Conservation (phyloP, 306 rosid genomes). For the Fragaria iinumae region DNA sequence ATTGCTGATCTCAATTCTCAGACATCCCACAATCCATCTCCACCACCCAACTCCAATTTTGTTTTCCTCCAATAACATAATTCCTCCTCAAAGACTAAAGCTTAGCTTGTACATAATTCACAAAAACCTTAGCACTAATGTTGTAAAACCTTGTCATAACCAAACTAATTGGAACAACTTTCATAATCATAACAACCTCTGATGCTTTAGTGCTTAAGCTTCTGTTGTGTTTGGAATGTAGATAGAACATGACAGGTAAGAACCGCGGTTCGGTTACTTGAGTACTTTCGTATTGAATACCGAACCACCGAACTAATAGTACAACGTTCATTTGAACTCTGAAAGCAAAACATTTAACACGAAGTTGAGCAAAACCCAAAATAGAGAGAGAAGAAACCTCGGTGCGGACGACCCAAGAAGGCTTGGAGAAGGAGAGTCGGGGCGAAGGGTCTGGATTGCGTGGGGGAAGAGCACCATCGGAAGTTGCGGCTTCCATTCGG, state of each 20-base stretch:
- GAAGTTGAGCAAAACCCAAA: background rate
- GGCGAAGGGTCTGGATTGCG: constrained; percentile 34
- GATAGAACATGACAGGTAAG: background rate
- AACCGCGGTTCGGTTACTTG: background rate
- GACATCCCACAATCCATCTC: too few relatives aligned
- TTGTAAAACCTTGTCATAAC: background rate
- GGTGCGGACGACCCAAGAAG: constrained; percentile 74
- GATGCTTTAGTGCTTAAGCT: background rate
- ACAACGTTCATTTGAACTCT: too few relatives aligned
- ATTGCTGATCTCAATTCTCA: too few relatives aligned
- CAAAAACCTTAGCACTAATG: background rate
- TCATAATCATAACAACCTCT: background rate
- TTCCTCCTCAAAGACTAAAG: background rate
- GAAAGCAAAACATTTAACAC: background rate
- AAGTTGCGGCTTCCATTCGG: constrained; percentile 48
- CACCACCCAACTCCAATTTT: background rate
- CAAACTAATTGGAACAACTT: background rate
- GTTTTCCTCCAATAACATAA: too few relatives aligned
- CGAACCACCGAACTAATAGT: too few relatives aligned
- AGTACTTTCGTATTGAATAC: too few relatives aligned
- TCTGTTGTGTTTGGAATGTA: background rate
- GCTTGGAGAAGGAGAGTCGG: constrained; percentile 58
- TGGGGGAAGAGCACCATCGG: constrained; percentile 44
- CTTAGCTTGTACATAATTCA: too few relatives aligned
- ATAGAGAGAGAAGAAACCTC: constrained; percentile 42